Base-by-base conservation (phyloP, 768 basidiomycete genomes). In the Trametes sanguinea region DNA sequence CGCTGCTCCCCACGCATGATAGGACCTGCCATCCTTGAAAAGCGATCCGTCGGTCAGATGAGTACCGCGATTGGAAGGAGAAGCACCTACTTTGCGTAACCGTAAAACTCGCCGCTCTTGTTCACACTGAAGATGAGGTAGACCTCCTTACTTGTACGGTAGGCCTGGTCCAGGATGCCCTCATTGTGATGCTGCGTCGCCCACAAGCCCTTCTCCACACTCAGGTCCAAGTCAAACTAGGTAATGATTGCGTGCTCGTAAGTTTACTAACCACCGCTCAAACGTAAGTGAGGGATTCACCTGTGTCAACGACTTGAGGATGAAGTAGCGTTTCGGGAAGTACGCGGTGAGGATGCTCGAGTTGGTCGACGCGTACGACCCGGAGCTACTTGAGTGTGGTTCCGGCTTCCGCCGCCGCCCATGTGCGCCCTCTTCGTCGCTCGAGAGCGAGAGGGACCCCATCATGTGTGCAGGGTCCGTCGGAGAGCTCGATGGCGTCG, bases 161-260 rank as follows among this genome's bases (percentile, higher is more conserved):
- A 98, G 0, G 96, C 95, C 72, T 93, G 93, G 66, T 98, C 94
- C 14, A 97, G 78, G 51, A 96, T 86, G 8, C 85, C 85, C 75
- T 97, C 94, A 69, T 96, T 97, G 76, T 96, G 95, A 67, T 80
- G 82, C 75, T 98, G 96, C 1, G 95, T 98, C 47, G 92, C 90
- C 96, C 96, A 98, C 2, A 91, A 57, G 1, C 91, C 89, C 13
- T 81, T 82, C 71, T 89, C 78, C 29, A 92, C 86, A 72, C 92
- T 94, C 37, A 90, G 75, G 66, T 95, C 88, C 70, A 94, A 75
- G 74, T 92, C 91, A 62, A 80, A 80, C 93, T 94, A 51, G 51
- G 29, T 55, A 17, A 37, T 17, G 33, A 37, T 6, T 6, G 35
- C 35, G 11, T 37, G 35, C 51, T 45, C 43, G 46, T 63, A 22